Evolutionary conservation across 352 stramenopile genomes (phyloP).

Genomic region (Phytophthora sp.): DNA sequence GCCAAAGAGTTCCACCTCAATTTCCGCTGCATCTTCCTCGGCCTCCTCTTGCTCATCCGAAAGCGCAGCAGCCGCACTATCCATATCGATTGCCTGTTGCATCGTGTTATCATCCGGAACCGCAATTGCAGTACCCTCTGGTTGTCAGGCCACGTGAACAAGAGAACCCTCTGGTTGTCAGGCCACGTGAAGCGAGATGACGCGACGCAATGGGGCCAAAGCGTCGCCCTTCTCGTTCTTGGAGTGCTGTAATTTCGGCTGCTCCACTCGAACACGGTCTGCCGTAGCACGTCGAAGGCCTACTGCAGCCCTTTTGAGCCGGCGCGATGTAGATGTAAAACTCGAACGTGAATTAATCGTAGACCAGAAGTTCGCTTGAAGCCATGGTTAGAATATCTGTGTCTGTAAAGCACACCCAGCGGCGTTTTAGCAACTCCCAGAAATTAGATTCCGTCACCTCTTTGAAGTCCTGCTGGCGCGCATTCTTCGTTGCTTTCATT

Average conservation of each 20-base stretch:
- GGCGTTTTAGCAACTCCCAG: background rate
- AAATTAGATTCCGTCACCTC: constrained; percentile 2
- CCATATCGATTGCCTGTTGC: background rate
- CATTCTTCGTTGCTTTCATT: constrained; percentile 16
- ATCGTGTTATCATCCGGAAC: constrained; percentile 17
- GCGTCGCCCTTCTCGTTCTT: background rate
- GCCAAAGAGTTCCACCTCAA: constrained; percentile 1
- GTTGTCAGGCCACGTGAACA: background rate
- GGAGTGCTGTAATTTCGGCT: background rate
- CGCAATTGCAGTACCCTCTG: background rate
- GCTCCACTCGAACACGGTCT: constrained; percentile 5
- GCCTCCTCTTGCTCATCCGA: background rate
- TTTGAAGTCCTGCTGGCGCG: constrained; percentile 16
- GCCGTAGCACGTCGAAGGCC: constrained; percentile 4
- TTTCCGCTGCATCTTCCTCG: background rate
- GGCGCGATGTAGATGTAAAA: constrained; percentile 18
- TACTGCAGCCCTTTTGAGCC: background rate
- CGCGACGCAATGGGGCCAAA: constrained; percentile 1
- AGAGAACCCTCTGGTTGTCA: background rate
- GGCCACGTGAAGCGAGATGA: background rate
- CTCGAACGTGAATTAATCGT: constrained; percentile 11
- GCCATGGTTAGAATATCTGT: background rate
- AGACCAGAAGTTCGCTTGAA: background rate
- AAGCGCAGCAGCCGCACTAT: background rate
- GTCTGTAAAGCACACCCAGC: background rate